Conservation (phyloP, 495 filamentous ascomycete genomes). For the Pyrenula aspistea region DNA sequence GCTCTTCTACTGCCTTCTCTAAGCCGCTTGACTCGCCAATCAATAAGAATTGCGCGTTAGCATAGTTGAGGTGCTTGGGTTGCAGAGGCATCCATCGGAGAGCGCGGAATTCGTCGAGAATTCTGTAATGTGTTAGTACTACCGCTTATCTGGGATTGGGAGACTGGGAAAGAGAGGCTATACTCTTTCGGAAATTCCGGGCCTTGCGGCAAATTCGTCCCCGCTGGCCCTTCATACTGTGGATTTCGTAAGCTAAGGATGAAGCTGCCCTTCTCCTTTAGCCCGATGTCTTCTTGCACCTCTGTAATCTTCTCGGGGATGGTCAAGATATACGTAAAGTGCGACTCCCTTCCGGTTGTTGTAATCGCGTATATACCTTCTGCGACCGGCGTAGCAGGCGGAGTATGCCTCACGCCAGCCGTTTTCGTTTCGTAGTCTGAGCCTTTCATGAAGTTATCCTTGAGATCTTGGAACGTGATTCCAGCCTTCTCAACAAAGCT, state of each 20-base stretch:
- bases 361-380: constrained; percentile 85
- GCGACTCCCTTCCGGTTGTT: constrained; percentile 54
- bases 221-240: constrained; percentile 47
- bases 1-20: constrained; percentile 46
- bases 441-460: constrained; percentile 54
- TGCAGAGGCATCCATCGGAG: constrained; percentile 62
- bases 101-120: constrained; percentile 62
- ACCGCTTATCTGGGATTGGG: neutral
- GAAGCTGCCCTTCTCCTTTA: constrained; percentile 63
- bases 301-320: constrained; percentile 59
- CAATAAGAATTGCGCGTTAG: constrained; percentile 69
- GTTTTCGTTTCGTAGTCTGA: constrained; percentile 70
- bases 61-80: constrained; percentile 68
- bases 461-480: constrained; percentile 55
- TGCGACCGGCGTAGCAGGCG: constrained; percentile 61
- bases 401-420: constrained; percentile 52
- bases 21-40: constrained; percentile 61
- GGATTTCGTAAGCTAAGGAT: constrained; percentile 76
- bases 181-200: constrained; percentile 67
- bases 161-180: constrained; percentile 14
- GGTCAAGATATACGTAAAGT: constrained; percentile 74
- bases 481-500: constrained; percentile 73
- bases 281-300: constrained; percentile 66
- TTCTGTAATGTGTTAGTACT: constrained; percentile 17
- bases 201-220: constrained; percentile 47